These are phyloP conservation scores for Clavispora santaluciae DNA, from an alignment of 805 yeast genomes.

Conservation along the genomic window DNA sequence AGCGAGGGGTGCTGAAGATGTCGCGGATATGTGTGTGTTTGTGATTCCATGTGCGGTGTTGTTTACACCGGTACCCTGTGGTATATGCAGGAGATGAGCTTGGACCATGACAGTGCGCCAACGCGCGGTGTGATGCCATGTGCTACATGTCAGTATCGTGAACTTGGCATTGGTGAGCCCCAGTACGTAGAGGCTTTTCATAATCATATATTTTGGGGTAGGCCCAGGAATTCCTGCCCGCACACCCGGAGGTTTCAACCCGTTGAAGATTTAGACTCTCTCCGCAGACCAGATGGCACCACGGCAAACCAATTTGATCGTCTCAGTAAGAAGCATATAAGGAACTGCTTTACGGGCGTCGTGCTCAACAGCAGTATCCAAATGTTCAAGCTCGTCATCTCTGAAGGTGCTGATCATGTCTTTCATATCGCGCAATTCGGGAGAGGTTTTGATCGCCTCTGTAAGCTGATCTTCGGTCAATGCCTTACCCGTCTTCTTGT, in stretches of 20 bases:
- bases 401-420: conserved; percentile 68
- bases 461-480: conserved; percentile 20
- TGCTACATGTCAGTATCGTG: too few relatives aligned
- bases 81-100: not conserved
- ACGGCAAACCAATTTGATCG: conserved; percentile 74
- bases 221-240: too few relatives aligned
- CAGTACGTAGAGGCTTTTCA: too few relatives aligned
- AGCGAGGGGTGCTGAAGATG: not conserved
- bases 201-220: not conserved
- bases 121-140: too few relatives aligned
- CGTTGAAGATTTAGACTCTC: conserved; percentile 43
- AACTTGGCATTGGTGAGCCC: too few relatives aligned
- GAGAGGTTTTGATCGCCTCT: conserved; percentile 31
- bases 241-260: not conserved
- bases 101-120: too few relatives aligned
- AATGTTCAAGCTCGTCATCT: conserved; percentile 92
- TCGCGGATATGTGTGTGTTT: not conserved
- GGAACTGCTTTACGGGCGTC: conserved; percentile 94
- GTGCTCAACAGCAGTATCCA: conserved; percentile 86
- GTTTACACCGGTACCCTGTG: not conserved
- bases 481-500: conserved; percentile 30
- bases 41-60: not conserved
- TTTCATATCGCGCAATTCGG: conserved; percentile 56
- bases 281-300: conserved; percentile 94
- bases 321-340: conserved; percentile 81